phyloP scores from a whole-genome alignment of 2,329 filamentous ascomycete species.

The Juglanconis oblonga region DNA sequence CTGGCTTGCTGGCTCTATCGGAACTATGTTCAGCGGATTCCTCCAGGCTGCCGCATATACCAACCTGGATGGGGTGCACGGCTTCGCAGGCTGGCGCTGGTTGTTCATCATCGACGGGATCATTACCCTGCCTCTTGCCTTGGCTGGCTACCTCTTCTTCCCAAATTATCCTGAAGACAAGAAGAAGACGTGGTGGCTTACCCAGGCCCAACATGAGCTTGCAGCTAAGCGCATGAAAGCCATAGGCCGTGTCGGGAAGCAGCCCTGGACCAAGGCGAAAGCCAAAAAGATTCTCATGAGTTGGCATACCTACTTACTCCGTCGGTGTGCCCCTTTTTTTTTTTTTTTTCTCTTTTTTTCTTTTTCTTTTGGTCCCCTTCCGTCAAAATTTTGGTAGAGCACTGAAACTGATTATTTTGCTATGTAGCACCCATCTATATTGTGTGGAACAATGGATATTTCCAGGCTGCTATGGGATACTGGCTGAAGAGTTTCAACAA shows the following conservation, averaged over 20 bases:
- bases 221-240: conserved; percentile 30
- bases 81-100: conserved; percentile 48
- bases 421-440: conserved; percentile 30
- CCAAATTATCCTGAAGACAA: conserved; percentile 43
- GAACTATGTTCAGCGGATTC: conserved; percentile 58
- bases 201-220: conserved; percentile 33
- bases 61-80: conserved; percentile 38
- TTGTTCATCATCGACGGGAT: conserved; percentile 46
- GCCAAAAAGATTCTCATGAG: conserved; percentile 30
- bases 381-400: too few species aligned
- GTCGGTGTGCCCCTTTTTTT: conserved; percentile 19
- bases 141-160: conserved; percentile 49
- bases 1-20: conserved; percentile 56
- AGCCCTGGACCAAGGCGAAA: conserved; percentile 34
- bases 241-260: conserved; percentile 33
- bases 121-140: conserved; percentile 50
- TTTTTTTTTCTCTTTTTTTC: not conserved
- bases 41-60: conserved; percentile 46
- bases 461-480: conserved; percentile 37
- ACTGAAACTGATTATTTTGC: not conserved
- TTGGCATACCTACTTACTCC: conserved; percentile 38
- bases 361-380: too few species aligned
- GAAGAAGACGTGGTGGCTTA: conserved; percentile 35
- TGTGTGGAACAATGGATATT: conserved; percentile 35
- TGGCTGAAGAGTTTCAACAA: conserved; percentile 40